phyloP scores from a whole-genome alignment of 1,284 basidiomycete species.

The Tilletia walkeri region DNA sequence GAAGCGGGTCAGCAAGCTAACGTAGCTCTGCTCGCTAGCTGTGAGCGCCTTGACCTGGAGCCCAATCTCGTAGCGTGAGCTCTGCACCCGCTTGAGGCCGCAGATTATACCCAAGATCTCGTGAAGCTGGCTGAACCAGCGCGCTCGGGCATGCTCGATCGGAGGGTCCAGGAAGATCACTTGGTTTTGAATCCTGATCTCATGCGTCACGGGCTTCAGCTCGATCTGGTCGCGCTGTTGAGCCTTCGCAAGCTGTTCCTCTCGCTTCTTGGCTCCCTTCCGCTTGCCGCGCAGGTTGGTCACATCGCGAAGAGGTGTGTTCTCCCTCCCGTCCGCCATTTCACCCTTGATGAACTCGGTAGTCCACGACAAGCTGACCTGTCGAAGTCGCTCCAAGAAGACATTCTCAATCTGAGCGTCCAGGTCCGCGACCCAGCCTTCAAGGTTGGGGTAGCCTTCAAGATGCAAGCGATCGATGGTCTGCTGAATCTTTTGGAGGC shows the following conservation, averaged over 20 bases:
- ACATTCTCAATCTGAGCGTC: slow-evolving; percentile 82
- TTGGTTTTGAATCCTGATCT: slow-evolving; percentile 96
- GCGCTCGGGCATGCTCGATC: slow-evolving; percentile 85
- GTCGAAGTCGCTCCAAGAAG: slow-evolving; percentile 72
- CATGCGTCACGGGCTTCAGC: slow-evolving; percentile 65
- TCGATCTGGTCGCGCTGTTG: slow-evolving; percentile 21
- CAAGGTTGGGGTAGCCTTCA: slow-evolving; percentile 96
- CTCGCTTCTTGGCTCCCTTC: slow-evolving; percentile 7
- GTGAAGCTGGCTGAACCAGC: slow-evolving; percentile 88
- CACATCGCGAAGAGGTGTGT: slow-evolving; percentile 15
- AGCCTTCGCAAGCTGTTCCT: slow-evolving; percentile 15
- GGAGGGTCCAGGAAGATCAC: slow-evolving; percentile 98
- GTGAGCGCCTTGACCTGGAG: slow-evolving; percentile 35
- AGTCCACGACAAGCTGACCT: slow-evolving; percentile 84
- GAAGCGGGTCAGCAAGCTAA: slow-evolving; percentile 75
- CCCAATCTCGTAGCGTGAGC: slow-evolving; percentile 86
- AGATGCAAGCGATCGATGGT: slow-evolving; percentile 90
- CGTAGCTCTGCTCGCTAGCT: slow-evolving; percentile 61
- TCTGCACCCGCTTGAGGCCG: slow-evolving; percentile 79
- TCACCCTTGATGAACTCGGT: slow-evolving; percentile 64
- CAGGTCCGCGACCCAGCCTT: slow-evolving; percentile 86
- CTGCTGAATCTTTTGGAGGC: slow-evolving; percentile 78
- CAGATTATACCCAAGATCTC: slow-evolving; percentile 78
- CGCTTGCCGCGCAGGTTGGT: slow-evolving; percentile 21
- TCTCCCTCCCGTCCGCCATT: slow-evolving; percentile 20